These are phyloP conservation scores for Blastobotrys buckinghamii DNA, from an alignment of 1,139 yeast genomes.

Conservation along the genomic window DNA sequence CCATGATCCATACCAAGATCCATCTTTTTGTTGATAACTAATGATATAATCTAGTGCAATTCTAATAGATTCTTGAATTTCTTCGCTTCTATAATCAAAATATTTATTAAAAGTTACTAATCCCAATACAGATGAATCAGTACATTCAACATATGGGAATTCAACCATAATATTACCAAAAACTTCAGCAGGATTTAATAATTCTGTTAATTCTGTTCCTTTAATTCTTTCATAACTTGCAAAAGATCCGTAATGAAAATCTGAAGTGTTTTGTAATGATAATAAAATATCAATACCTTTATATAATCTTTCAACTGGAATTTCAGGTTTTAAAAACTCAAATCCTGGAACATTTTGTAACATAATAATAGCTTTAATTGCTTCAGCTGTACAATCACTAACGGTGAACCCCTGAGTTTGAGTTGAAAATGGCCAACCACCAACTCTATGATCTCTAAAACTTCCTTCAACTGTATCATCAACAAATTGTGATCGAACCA, in stretches of 20 bases:
- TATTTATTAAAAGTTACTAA: constrained; percentile 70
- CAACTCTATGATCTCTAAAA: constrained; percentile 75
- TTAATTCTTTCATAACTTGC: constrained; percentile 86
- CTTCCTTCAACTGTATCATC: constrained; percentile 73
- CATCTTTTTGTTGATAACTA: constrained; percentile 64
- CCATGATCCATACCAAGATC: constrained; percentile 99
- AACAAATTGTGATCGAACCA: constrained; percentile 79
- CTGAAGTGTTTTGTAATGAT: constrained; percentile 66
- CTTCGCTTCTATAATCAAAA: constrained; percentile 54
- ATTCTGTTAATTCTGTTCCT: constrained; percentile 71
- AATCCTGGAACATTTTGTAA: constrained; percentile 57
- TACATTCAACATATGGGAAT: constrained; percentile 96
- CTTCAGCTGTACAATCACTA: constrained; percentile 95
- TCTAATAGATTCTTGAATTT: constrained; percentile 60
- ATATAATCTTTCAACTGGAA: constrained; percentile 48
- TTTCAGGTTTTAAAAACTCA: constrained; percentile 42
- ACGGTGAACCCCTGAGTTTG: constrained; percentile 95
- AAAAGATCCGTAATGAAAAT: constrained; percentile 84
- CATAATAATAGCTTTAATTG: constrained; percentile 90
- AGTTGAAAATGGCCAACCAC: constrained; percentile 98
- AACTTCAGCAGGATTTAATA: constrained; percentile 92
- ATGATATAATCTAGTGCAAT: constrained; percentile 71
- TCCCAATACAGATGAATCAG: constrained; percentile 91
- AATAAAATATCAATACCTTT: constrained; percentile 70
- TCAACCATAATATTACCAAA: constrained; percentile 98